These are phyloP conservation scores for Orbilia blumenaviensis DNA, from an alignment of 2,329 filamentous ascomycete genomes.

Conservation along the genomic window DNA sequence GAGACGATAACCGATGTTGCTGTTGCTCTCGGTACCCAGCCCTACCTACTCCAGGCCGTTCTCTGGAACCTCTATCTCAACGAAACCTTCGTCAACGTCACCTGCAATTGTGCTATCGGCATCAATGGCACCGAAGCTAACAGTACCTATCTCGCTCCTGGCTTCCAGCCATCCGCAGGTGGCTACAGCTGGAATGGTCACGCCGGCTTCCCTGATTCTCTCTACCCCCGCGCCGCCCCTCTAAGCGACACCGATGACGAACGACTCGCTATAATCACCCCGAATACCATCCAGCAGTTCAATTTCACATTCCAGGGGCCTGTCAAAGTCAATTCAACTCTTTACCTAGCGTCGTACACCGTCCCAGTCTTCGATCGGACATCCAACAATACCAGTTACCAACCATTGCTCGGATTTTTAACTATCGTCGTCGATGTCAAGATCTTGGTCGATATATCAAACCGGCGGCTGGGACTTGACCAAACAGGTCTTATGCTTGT, in stretches of 20 bases:
- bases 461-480: conserved; percentile 55
- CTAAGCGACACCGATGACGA: conserved; percentile 17
- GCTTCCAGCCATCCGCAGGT: conserved; percentile 25
- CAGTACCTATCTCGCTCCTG: conserved; percentile 58
- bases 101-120: conserved; percentile 37
- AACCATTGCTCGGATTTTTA: conserved; percentile 77
- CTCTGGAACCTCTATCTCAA: conserved; percentile 55
- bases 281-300: conserved; percentile 61
- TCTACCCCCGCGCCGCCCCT: conserved; percentile 60
- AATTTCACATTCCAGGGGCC: conserved; percentile 74
- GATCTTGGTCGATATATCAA: conserved; percentile 56
- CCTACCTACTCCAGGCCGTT: conserved; percentile 55
- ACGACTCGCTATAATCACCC: conserved; percentile 56
- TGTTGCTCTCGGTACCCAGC: conserved; percentile 72
- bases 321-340: conserved; percentile 74
- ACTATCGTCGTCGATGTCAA: conserved; percentile 77
- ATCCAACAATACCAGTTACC: conserved; percentile 61
- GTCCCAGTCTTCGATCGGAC: conserved; percentile 74
- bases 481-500: conserved; percentile 56
- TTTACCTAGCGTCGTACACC: conserved; percentile 81
- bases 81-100: conserved; percentile 54
- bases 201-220: conserved; percentile 66
- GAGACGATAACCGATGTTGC: conserved; percentile 63
- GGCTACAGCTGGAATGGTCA: conserved; percentile 65
- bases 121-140: conserved; percentile 26